These are phyloP conservation scores for Immersiella caudata DNA, from an alignment of 495 filamentous ascomycete genomes.

Conservation along the genomic window DNA sequence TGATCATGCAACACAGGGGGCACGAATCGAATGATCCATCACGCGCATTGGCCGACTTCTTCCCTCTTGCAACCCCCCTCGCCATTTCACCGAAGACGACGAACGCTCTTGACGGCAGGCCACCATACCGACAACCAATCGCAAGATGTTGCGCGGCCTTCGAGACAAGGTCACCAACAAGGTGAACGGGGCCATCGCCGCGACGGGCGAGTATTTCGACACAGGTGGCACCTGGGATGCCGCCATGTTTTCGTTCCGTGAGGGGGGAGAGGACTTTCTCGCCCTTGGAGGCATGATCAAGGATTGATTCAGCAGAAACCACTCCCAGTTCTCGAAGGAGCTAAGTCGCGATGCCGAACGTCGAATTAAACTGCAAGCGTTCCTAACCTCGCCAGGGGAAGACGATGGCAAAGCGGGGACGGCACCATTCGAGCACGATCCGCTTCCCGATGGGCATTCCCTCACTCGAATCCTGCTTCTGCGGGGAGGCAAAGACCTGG, in stretches of 20 bases:
- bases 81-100: no score
- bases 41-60: no score
- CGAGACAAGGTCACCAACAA: slow-evolving; percentile 1
- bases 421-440: background rate
- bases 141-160: background rate
- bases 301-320: slow-evolving; percentile 1
- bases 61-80: no score
- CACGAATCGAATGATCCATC: no score
- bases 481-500: background rate
- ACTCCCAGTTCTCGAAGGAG: background rate
- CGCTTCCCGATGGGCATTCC: background rate
- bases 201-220: background rate
- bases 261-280: background rate
- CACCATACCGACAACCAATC: no score
- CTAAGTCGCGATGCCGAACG: background rate
- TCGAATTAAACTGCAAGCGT: background rate
- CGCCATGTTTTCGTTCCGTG: background rate
- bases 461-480: background rate
- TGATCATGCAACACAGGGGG: no score
- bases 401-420: background rate
- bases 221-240: background rate
- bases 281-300: background rate
- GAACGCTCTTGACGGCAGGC: no score
- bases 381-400: background rate
- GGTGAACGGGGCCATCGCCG: background rate